Base-by-base conservation (phyloP, 352 stramenopile species). In the Globisporangium apiculatum region DNA sequence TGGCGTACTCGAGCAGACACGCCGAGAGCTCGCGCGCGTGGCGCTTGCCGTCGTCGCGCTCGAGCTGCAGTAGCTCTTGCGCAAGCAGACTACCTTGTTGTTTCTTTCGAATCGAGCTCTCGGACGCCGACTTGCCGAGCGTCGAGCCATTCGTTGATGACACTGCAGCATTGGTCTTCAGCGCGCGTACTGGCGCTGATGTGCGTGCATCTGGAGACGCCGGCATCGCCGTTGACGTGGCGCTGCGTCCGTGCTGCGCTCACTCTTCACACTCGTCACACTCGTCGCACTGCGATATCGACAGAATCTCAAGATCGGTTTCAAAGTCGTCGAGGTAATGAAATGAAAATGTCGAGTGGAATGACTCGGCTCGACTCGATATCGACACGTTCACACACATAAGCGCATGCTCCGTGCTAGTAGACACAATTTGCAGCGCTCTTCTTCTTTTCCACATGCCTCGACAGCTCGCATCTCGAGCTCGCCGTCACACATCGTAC, bases 41-140 rank as follows among this genome's bases (percentile, higher is more conserved):
- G 56, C 81, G 79, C 55, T 86, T 87, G 54, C 79, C 80, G 42
- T 89, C 79, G 40, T 91, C 81, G 15, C 77, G 76, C 61, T 88
- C 78, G 9, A 93, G 71, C 43, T 68, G 60, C 35, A 87, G 65
- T 35, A 91, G 65, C 65, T 93, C 72, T 49, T 93, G 83, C 48
- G 89, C 76, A 15, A 91, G 67, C 14, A 83, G 51, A 57, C 68
- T 78, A 43, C 69, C 62, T 51, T 87, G 67, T 37, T 82, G 67
- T 9, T 66, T 72, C 31, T 66, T 72, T 56, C 65, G 74, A 43
- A 69, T 48, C 15, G 58, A 57, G 54, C 58, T 69, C 50, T 69
- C 62, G 36, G 62, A 66, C 18, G 53, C 48, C 10, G 58, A 69
- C 24, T 66, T 69, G 46, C 18, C 46, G 5, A 67, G 47, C 5